A percentile compares a stretch with the other conserved stretches of the same genome.
Evolutionary conservation across 257 asterid genomes (phyloP).

Genomic region (Solanum gracilifrons): DNA sequence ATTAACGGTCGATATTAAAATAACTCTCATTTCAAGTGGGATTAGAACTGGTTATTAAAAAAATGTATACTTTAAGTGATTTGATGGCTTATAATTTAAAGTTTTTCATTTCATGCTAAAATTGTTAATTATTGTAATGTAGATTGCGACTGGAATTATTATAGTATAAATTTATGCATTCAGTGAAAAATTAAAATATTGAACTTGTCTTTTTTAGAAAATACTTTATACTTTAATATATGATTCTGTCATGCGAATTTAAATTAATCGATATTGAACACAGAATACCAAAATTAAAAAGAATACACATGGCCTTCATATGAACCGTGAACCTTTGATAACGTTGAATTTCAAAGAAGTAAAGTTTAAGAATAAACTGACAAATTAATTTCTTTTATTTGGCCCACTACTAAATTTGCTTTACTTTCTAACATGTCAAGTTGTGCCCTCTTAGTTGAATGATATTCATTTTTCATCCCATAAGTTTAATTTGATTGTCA

Average conservation of each 20-base stretch:
- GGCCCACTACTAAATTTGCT: neutral
- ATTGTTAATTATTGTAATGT: neutral
- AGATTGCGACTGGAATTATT: neutral
- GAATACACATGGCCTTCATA: neutral
- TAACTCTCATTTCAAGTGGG: neutral
- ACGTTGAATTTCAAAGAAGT: neutral
- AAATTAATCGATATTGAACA: neutral
- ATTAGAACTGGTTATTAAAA: neutral
- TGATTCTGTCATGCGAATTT: accelerated
- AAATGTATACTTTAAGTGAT: neutral
- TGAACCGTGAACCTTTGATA: neutral
- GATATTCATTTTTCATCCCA: neutral
- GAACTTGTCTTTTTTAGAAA: no score
- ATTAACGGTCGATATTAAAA: neutral
- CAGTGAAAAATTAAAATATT: no score
- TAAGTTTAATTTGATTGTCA: neutral
- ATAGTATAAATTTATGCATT: neutral
- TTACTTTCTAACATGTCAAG: neutral
- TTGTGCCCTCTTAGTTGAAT: neutral
- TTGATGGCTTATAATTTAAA: neutral
- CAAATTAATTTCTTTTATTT: neutral
- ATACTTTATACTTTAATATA: neutral
- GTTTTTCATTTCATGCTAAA: neutral
- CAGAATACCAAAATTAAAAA: neutral
- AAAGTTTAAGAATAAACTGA: neutral